Base-by-base conservation (phyloP, 495 filamentous ascomycete genomes). In the Cudoniella acicularis region DNA sequence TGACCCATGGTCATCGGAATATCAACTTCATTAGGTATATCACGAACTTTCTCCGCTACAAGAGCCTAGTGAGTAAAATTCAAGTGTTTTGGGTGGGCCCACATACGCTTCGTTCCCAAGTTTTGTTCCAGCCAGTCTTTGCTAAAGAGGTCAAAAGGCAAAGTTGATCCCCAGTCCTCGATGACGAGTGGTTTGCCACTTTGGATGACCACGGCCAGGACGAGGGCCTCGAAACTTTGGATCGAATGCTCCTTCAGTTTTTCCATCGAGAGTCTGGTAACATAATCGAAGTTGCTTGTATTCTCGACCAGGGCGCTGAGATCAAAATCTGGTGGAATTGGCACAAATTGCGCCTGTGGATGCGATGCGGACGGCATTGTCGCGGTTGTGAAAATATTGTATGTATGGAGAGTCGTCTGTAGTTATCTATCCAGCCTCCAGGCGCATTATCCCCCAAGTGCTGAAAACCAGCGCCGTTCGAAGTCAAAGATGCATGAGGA, bases 111-210 rank as follows among this genome's bases (percentile, higher is more conserved):
- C 53, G 82, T 83, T 54, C 87, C 83, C 68, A 86, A 82, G 18
- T 88, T 86, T 21, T 79, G 72, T 65, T 83, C 80, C 22, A 98
- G 75, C 93, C 94, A 98, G 57, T 80, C 71, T 13, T 81, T 76
- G 25, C 86, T 88, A 69, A 98, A 98, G 0, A 93, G 82, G 67
- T 81, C 80, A 40, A 70, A 70, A 10, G 82, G 81, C 22, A 87
- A 80, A 60, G 87, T 84, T 45, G 87, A 73, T 17, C 83, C 77
- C 77, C 91, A 97, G 22, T 91, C 91, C 69, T 94, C 89, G 45
- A 98, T 84, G 42, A 98, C 89, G 18, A 98, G 75, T 11, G 93
- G 93, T 55, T 86, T 88, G 4, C 93, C 93, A 18, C 85, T 83
- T n/a, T 85, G 75, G 49, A 96, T 84, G 10, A 96, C 91, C 65